Evolutionary conservation across 805 yeast species (phyloP).

Genomic region (Candida mattraensis): DNA sequence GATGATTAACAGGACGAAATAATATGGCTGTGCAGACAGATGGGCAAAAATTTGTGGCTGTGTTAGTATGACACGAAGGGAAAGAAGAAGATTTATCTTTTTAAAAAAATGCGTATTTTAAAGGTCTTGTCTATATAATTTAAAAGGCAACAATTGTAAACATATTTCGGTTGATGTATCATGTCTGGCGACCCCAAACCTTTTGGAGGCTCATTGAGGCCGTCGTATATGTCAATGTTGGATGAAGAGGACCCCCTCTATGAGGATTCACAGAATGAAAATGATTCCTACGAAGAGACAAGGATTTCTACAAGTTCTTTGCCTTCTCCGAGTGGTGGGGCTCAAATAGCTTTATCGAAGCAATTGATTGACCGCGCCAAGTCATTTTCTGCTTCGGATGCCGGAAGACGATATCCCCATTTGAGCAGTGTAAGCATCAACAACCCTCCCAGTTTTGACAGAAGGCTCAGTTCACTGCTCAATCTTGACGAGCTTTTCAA

Average conservation of each 20-base stretch:
- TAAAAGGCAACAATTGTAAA: too few relatives aligned
- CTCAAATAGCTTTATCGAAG: background rate
- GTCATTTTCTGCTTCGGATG: conserved; percentile 14
- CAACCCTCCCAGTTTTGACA: conserved; percentile 20
- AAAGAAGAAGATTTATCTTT: too few relatives aligned
- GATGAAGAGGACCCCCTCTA: conserved; percentile 12
- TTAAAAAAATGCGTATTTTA: too few relatives aligned
- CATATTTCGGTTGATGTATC: too few relatives aligned
- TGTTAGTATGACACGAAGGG: too few relatives aligned
- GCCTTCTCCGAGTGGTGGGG: conserved; percentile 19
- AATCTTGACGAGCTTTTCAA: conserved; percentile 19
- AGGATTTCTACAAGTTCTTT: conserved; percentile 14
- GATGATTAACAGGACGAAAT: too few relatives aligned
- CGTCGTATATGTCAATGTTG: conserved; percentile 2
- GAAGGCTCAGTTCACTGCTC: conserved; percentile 26
- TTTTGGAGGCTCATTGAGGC: too few relatives aligned
- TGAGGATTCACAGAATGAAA: conserved; percentile 10
- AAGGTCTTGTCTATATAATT: too few relatives aligned
- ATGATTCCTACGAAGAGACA: conserved; percentile 2
- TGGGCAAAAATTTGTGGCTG: too few relatives aligned
- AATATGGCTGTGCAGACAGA: too few relatives aligned
- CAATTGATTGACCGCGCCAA: conserved; percentile 3
- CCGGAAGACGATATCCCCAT: background rate
- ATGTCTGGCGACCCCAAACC: too few relatives aligned
- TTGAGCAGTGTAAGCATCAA: conserved; percentile 18